These are phyloP conservation scores for Pseudoperonospora humuli DNA, from an alignment of 352 stramenopile genomes.

Conservation along the genomic window DNA sequence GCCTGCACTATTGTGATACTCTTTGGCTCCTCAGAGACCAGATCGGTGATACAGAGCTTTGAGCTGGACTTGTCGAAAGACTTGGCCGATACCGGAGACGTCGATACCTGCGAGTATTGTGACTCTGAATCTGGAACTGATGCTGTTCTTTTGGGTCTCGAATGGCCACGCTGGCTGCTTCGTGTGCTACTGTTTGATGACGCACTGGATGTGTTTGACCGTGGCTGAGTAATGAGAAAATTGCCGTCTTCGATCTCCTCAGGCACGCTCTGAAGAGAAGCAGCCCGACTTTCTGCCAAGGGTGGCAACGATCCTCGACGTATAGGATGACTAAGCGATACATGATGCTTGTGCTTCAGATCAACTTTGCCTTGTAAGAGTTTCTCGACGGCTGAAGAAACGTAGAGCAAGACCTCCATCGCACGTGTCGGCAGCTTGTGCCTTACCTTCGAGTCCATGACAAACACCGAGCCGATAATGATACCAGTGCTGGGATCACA, in stretches of 20 bases:
- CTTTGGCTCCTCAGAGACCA: conserved; percentile 17
- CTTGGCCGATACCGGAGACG: conserved; percentile 10
- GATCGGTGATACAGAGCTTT: conserved; percentile 22
- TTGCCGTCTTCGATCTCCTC: conserved; percentile 40
- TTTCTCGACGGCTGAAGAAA: conserved; percentile 43
- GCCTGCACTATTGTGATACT: conserved; percentile 1
- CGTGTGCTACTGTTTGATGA: conserved; percentile 11
- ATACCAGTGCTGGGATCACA: conserved; percentile 48
- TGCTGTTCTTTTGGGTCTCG: conserved; percentile 1
- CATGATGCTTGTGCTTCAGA: conserved; percentile 24
- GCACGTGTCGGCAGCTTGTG: conserved; percentile 32
- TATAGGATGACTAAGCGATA: conserved; percentile 8
- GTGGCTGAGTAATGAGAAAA: conserved; percentile 17
- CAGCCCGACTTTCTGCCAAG: conserved; percentile 21
- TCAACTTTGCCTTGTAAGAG: conserved; percentile 33
- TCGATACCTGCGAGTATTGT: conserved; percentile 18
- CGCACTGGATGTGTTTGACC: conserved; percentile 20
- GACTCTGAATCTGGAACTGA: conserved; percentile 11
- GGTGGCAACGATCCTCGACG: conserved; percentile 17
- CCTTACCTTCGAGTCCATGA: conserved; percentile 62
- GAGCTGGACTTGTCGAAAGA: conserved; percentile 4
- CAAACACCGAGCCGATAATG: conserved; percentile 68
- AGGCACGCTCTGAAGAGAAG: conserved; percentile 34
- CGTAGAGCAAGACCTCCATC: conserved; percentile 64
- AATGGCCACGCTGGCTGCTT: conserved; percentile 6